Evolutionary conservation across 768 basidiomycete genomes (phyloP).

Genomic region (Auricularia sp.): DNA sequence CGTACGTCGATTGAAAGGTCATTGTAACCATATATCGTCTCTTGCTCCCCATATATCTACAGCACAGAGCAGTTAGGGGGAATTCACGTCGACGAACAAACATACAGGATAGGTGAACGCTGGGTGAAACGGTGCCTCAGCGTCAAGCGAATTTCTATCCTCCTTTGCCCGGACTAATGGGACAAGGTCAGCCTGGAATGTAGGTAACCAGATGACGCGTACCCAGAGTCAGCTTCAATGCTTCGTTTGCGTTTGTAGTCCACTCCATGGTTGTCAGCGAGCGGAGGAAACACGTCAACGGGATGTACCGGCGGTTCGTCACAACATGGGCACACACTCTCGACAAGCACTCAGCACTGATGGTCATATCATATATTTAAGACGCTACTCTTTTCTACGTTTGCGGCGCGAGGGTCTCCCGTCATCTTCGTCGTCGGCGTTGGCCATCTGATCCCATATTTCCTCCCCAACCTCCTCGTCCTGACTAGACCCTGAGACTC

Average conservation of each 20-base stretch:
- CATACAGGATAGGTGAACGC: conserved; percentile 88
- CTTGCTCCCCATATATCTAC: conserved; percentile 91
- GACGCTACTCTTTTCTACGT: not conserved
- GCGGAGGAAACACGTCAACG: not conserved
- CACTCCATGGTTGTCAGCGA: conserved; percentile 34
- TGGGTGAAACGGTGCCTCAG: conserved; percentile 65
- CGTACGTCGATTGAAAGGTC: conserved; percentile 75
- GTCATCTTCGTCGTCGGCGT: conserved; percentile 32
- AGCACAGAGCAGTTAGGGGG: not conserved
- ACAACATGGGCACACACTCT: too few relatives aligned
- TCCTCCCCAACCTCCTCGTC: conserved; percentile 42
- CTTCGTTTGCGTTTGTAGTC: conserved; percentile 73
- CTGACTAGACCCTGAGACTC: conserved; percentile 8
- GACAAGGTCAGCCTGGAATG: not conserved
- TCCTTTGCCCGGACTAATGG: conserved; percentile 55
- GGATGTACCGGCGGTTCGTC: not conserved
- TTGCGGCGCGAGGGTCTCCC: not conserved
- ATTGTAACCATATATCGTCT: conserved; percentile 91
- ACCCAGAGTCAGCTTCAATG: conserved; percentile 70
- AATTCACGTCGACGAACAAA: conserved; percentile 1
- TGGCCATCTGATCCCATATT: conserved; percentile 60
- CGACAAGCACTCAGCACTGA: too few relatives aligned
- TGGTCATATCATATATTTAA: too few relatives aligned
- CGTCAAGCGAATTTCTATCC: conserved; percentile 48
- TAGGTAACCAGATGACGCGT: conserved; percentile 11